phyloP scores from a whole-genome alignment of 83 land plant species.

The Diphasiastrum complanatum region DNA sequence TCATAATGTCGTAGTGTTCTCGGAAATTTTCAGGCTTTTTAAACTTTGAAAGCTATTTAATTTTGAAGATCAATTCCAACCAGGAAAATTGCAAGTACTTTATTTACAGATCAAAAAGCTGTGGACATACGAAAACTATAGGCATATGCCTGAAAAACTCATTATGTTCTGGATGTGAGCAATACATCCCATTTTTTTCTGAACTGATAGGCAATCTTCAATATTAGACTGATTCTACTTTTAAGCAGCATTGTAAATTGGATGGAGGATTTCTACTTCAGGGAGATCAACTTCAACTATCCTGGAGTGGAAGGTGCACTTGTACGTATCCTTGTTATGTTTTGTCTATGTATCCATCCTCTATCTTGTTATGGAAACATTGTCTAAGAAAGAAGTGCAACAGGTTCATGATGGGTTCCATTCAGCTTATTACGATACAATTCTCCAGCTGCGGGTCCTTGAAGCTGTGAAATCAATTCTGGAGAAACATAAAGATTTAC shows the following conservation, averaged over 20 bases:
- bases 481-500: conserved; percentile 43
- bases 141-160: background rate
- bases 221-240: no score
- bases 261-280: conserved; percentile 78
- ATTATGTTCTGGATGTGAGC: background rate
- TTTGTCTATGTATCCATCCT: background rate
- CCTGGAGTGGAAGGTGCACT: conserved; percentile 81
- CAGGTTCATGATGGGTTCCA: conserved; percentile 97
- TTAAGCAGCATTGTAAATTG: conserved; percentile 77
- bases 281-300: conserved; percentile 73
- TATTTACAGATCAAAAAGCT: background rate
- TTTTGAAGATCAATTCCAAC: no score
- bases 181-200: background rate
- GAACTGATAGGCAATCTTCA: background rate
- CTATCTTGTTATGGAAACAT: background rate
- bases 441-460: conserved; percentile 55
- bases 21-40: no score
- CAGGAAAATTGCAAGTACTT: no score
- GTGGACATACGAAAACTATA: background rate
- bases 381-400: no score
- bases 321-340: conserved; percentile 30
- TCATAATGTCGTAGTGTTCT: no score
- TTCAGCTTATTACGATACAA: conserved; percentile 84
- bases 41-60: no score
- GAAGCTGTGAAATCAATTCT: conserved; percentile 49